Base-by-base conservation (phyloP, 148 eudicot species). In the Selenicereus undatus region DNA sequence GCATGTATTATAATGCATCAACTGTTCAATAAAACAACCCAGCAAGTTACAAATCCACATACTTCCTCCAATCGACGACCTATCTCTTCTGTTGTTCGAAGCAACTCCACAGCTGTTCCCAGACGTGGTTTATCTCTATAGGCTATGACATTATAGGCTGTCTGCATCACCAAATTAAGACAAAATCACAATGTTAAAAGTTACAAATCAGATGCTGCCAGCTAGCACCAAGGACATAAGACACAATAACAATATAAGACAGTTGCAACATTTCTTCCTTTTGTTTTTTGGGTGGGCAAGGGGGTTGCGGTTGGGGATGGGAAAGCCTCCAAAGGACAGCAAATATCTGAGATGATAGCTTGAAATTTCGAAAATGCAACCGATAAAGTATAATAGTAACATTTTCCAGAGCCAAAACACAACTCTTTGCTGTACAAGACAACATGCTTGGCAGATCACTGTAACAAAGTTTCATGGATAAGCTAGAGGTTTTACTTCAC, bases 61-160 rank as follows among this genome's bases (percentile, higher is more conserved):
- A 95, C 99, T 73, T 95, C 90, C 82, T 87, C 89, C 83, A 93
- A 74, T 77, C 87, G 89, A 81, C 85, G 74, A 78, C 86, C 94
- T 65, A 95, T 90, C 85, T 92, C 95, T 51, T 92, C 85, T 39
- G 99, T 93, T 85, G 97, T 90, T 42, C 84, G 83, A 48, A 95
- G 88, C 74, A 95, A 73, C 90, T 95, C 91, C 84, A 95, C 74
- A 78, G 97, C 99, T 27, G 97, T 95, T 77, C 81, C 81, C 81
- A 93, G 80, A 42, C 99, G 97, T 26, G 97, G 97, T 86, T 89
- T 93, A 74, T 90, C 91, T 86, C 81, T 90, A 91, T 95, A 95
- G 43, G 89, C 87, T 82, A 92, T 82, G 71, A 95, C 90, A 82
- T 95, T 95, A 82, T 92, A 95, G 10, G 82, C 86, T 12, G 93